Conservation (phyloP, 1,139 yeast species). For the Hyphopichia khmerensis region DNA sequence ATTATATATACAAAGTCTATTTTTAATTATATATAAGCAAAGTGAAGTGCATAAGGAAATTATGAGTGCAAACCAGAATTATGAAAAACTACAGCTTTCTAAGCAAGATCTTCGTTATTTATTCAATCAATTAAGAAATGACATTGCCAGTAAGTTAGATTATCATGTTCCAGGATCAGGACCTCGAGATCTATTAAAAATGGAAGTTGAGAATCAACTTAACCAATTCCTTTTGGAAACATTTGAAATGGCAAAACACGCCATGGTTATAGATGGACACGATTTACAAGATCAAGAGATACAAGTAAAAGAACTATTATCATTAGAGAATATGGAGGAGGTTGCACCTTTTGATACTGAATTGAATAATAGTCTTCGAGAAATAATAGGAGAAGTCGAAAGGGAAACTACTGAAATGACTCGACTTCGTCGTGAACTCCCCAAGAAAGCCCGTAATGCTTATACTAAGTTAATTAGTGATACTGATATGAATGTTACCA, state of each 20-base stretch:
- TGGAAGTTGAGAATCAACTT: conserved; percentile 42
- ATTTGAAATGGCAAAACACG: conserved; percentile 52
- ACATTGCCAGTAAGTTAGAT: conserved; percentile 42
- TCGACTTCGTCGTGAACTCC: conserved; percentile 52
- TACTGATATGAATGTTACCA: conserved; percentile 35
- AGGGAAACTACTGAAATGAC: conserved; percentile 55
- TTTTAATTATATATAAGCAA: too few relatives aligned
- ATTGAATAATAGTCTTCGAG: conserved; percentile 53
- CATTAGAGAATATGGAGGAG: conserved; percentile 35
- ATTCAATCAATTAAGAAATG: conserved; percentile 40
- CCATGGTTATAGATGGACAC: conserved; percentile 51
- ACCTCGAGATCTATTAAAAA: conserved; percentile 42
- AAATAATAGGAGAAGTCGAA: conserved; percentile 55
- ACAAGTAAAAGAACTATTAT: conserved; percentile 24
- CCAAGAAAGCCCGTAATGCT: conserved; percentile 29
- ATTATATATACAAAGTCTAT: too few relatives aligned
- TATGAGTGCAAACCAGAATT: conserved; percentile 22
- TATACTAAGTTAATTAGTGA: conserved; percentile 27
- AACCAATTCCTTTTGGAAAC: conserved; percentile 45
- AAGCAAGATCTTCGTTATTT: conserved; percentile 51
- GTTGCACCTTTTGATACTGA: conserved; percentile 65
- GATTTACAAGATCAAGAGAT: conserved; percentile 17
- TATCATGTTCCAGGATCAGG: conserved; percentile 45
- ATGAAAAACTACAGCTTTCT: conserved; percentile 45
- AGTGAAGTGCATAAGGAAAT: neutral